These are phyloP conservation scores for Nicotiana obtusifolia DNA, from an alignment of 257 asterid genomes.

Conservation along the genomic window DNA sequence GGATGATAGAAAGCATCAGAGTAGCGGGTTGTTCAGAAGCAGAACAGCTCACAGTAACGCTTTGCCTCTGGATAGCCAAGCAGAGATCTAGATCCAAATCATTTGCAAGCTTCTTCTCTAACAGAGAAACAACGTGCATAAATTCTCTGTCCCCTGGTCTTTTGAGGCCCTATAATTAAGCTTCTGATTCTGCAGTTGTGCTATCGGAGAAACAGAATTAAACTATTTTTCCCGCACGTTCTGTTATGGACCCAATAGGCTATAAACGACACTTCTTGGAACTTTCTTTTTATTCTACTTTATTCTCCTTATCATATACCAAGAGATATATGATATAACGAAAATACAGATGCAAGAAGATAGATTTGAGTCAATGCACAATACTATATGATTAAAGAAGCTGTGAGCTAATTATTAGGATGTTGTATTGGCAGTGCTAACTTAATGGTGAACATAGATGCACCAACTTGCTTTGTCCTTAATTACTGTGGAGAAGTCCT, in stretches of 20 bases:
- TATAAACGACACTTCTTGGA: constrained; percentile 20
- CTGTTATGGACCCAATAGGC: neutral
- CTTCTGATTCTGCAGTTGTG: constrained; percentile 25
- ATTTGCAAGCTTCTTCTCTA: constrained; percentile 16
- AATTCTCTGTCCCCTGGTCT: constrained; percentile 38
- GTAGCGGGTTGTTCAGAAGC: constrained; percentile 20
- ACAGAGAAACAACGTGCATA: constrained; percentile 17
- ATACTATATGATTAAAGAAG: neutral
- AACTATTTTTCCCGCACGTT: neutral
- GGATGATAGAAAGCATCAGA: neutral
- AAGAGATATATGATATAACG: neutral
- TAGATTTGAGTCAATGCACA: neutral
- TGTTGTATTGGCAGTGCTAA: neutral
- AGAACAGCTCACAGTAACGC: constrained; percentile 28
- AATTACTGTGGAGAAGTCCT: neutral
- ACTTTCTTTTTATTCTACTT: neutral
- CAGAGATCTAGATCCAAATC: constrained; percentile 72
- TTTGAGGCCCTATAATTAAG: constrained; percentile 27
- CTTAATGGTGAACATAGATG: neutral
- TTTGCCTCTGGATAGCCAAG: constrained; percentile 42
- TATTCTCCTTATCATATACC: neutral
- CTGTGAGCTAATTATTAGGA: neutral
- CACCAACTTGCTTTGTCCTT: neutral
- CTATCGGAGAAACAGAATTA: neutral
- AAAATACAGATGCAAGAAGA: neutral